Conservation (phyloP, 805 yeast genomes). For the Kluyveromyces lactis region DNA sequence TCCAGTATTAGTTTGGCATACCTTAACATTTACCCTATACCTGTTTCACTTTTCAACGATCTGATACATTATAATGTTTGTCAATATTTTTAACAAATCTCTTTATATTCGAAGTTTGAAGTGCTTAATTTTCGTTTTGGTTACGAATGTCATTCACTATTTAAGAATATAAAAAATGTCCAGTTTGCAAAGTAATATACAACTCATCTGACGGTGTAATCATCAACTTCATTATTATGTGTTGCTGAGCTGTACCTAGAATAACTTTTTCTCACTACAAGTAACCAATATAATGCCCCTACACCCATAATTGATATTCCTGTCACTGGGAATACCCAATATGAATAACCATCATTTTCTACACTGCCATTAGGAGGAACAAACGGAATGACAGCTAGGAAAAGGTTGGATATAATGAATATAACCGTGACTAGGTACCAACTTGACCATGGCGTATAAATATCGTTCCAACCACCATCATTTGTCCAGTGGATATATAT, state of each 20-base stretch:
- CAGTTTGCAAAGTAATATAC: no score
- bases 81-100: no score
- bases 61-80: no score
- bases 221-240: background rate
- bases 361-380: constrained; percentile 39
- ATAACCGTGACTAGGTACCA: constrained; percentile 25
- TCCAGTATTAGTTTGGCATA: no score
- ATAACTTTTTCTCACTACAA: background rate
- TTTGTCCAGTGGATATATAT: constrained; percentile 47
- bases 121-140: no score
- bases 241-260: background rate
- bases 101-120: no score
- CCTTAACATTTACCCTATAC: no score
- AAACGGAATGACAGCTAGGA: constrained; percentile 48
- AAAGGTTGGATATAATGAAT: constrained; percentile 39
- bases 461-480: constrained; percentile 29
- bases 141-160: no score
- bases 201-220: no score
- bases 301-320: constrained; percentile 38
- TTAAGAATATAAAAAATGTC: no score
- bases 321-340: constrained; percentile 49
- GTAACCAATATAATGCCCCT: constrained; percentile 37
- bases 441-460: constrained; percentile 22
- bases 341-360: constrained; percentile 35
- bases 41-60: no score